A percentile compares a stretch with the other conserved stretches of the same genome.
phyloP scores from a whole-genome alignment of 805 yeast genomes.

The Candida wancherniae region DNA sequence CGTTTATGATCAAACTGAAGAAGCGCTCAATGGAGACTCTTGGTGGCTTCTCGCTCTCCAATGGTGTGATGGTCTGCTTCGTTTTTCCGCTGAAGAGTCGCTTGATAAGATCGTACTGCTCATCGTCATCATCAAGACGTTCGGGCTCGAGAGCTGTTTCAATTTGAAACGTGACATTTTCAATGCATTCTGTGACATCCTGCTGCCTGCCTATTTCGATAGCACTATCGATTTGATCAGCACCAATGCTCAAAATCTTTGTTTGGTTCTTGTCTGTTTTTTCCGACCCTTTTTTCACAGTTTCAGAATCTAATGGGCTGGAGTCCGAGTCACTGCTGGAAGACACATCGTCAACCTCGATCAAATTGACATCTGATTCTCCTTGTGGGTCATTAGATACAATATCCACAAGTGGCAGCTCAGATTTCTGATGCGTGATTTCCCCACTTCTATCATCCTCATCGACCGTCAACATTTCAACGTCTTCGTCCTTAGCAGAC shows the following conservation, averaged over 20 bases:
- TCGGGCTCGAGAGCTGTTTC: conserved; percentile 81
- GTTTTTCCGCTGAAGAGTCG: conserved; percentile 81
- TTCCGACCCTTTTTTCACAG: conserved; percentile 1
- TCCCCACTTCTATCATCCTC: no score
- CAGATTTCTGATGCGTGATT: no score
- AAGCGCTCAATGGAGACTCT: conserved; percentile 60
- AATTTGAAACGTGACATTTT: conserved; percentile 84
- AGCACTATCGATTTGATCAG: conserved; percentile 69
- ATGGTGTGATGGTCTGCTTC: conserved; percentile 65
- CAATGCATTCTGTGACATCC: conserved; percentile 96
- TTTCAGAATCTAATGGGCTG: neutral
- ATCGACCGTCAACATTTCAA: neutral
- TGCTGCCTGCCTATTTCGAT: conserved; percentile 87
- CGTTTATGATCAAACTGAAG: conserved; percentile 75
- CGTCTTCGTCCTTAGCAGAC: conserved; percentile 4
- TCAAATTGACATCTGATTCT: conserved; percentile 1
- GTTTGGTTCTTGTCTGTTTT: conserved; percentile 6
- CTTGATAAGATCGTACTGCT: conserved; percentile 79
- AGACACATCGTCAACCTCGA: conserved; percentile 3
- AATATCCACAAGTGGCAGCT: conserved; percentile 2
- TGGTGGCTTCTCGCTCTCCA: conserved; percentile 25
- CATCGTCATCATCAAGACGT: conserved; percentile 61
- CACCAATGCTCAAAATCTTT: conserved; percentile 34
- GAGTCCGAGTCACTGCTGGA: conserved; percentile 2
- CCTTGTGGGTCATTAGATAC: neutral